These are phyloP conservation scores for Sphagnum tenellum DNA, from an alignment of 225 moss, liverwort and hornwort species.

Conservation along the genomic window DNA sequence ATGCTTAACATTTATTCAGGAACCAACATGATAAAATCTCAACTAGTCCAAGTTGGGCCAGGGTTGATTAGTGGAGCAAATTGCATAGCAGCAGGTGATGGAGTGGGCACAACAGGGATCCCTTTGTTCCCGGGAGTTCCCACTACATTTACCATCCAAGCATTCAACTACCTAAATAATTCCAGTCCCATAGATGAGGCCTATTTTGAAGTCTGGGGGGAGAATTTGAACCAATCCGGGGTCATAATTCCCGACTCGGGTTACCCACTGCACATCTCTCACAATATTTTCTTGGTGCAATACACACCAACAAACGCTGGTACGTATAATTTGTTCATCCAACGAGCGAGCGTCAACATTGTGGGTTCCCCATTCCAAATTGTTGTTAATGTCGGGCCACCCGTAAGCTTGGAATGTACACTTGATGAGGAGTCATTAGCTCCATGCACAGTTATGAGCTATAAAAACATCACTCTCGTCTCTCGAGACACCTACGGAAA, in stretches of 20 bases:
- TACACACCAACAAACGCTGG: slow-evolving; percentile 33
- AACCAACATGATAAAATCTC: background rate
- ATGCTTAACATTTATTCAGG: slow-evolving; percentile 20
- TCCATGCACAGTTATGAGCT: slow-evolving; percentile 19
- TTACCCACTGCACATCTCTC: slow-evolving; percentile 19
- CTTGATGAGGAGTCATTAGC: slow-evolving; percentile 25
- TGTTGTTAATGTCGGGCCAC: slow-evolving; percentile 27
- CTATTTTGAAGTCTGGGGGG: slow-evolving; percentile 34
- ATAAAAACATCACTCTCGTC: slow-evolving; percentile 26
- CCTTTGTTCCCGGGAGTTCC: slow-evolving; percentile 24
- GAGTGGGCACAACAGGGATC: slow-evolving; percentile 33
- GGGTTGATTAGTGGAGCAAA: slow-evolving; percentile 15
- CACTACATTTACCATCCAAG: slow-evolving; percentile 28
- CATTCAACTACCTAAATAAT: slow-evolving; percentile 31
- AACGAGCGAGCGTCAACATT: slow-evolving; percentile 14
- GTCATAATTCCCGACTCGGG: slow-evolving; percentile 18
- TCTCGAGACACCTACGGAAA: slow-evolving; percentile 35
- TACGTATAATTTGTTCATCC: slow-evolving; percentile 17
- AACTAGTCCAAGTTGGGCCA: slow-evolving; percentile 12
- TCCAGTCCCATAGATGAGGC: slow-evolving; percentile 4
- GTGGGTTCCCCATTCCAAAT: slow-evolving; percentile 25
- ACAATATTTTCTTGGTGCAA: slow-evolving; percentile 19
- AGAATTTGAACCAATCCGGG: slow-evolving; percentile 33
- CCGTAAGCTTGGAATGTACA: slow-evolving; percentile 17
- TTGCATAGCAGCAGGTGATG: slow-evolving; percentile 40